Evolutionary conservation across 2,329 filamentous ascomycete genomes (phyloP).

Genomic region (Paecilomyces dactylethromorphus): DNA sequence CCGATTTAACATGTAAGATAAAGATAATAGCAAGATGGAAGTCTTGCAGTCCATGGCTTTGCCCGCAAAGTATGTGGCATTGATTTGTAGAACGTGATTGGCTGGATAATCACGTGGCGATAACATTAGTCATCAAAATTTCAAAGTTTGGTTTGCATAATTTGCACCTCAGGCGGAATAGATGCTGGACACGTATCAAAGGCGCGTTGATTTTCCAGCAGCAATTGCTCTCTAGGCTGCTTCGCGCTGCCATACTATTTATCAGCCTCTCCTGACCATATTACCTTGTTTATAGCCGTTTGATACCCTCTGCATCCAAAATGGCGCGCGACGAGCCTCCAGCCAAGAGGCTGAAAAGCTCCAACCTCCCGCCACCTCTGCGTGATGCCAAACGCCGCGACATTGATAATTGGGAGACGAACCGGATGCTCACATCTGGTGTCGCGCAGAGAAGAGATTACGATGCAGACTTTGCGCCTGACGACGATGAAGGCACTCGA

Average conservation of each 20-base stretch:
- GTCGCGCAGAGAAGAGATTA: slow-evolving; percentile 85
- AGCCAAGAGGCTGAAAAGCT: slow-evolving; percentile 33
- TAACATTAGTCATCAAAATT: background rate
- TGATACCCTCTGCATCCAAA: slow-evolving; percentile 2
- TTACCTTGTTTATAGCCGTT: background rate
- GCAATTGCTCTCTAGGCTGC: background rate
- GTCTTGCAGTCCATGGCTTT: too few relatives aligned
- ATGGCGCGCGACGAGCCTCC: slow-evolving; percentile 33
- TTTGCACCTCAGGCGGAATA: slow-evolving; percentile 13
- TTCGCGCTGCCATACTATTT: background rate
- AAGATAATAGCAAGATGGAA: background rate
- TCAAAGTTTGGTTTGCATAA: slow-evolving; percentile 25
- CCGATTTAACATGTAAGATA: too few relatives aligned
- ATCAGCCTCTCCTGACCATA: background rate
- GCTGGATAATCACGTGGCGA: slow-evolving; percentile 15
- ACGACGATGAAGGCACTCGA: slow-evolving; percentile 79
- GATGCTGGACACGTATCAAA: background rate
- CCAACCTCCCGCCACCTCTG: slow-evolving; percentile 26
- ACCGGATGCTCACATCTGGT: slow-evolving; percentile 94
- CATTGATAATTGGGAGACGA: slow-evolving; percentile 97
- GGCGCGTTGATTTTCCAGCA: background rate
- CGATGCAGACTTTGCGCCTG: slow-evolving; percentile 72
- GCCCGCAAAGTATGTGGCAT: too few relatives aligned
- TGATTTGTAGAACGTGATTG: too few relatives aligned
- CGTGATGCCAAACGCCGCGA: slow-evolving; percentile 68